Evolutionary conservation across 23 red algal species (phyloP).

Genomic region (Gracilaria gracilis): DNA sequence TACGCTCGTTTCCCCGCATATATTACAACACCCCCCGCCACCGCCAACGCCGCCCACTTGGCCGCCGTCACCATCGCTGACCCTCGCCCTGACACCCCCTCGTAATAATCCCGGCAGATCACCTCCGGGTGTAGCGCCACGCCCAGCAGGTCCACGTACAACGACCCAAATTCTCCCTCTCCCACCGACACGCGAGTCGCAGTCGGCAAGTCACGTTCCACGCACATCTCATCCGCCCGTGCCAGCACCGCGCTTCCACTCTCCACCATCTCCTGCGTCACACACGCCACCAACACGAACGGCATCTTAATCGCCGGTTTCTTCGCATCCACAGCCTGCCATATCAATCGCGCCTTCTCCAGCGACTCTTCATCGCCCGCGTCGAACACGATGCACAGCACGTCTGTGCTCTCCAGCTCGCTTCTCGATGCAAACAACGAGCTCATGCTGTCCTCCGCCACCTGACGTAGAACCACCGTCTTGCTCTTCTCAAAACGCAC

Average conservation of each 20-base stretch:
- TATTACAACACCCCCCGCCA: conserved; percentile 27
- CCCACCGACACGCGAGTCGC: conserved; percentile 50
- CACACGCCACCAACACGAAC: conserved; percentile 69
- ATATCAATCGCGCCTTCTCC: conserved; percentile 70
- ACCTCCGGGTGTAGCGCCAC: conserved; percentile 67
- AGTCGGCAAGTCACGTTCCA: conserved; percentile 37
- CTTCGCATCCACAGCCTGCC: conserved; percentile 57
- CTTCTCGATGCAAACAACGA: conserved; percentile 35
- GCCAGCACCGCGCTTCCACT: conserved; percentile 13
- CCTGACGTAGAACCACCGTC: conserved; percentile 70
- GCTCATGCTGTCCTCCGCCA: conserved; percentile 52
- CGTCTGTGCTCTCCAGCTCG: conserved; percentile 80
- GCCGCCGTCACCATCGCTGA: conserved; percentile 36
- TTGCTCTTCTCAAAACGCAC: not conserved
- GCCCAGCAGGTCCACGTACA: conserved; percentile 74
- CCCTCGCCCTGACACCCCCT: not conserved
- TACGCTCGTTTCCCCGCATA: conserved; percentile 76
- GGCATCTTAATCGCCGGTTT: conserved; percentile 56
- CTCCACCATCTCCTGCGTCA: conserved; percentile 2
- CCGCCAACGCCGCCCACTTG: conserved; percentile 52
- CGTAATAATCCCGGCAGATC: conserved; percentile 82
- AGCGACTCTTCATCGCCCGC: conserved; percentile 56
- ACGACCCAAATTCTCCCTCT: conserved; percentile 52
- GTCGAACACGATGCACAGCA: conserved; percentile 82
- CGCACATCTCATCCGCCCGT: conserved; percentile 48